Evolutionary conservation across 345 rosid genomes (phyloP).

Genomic region (Aegle marmelos): DNA sequence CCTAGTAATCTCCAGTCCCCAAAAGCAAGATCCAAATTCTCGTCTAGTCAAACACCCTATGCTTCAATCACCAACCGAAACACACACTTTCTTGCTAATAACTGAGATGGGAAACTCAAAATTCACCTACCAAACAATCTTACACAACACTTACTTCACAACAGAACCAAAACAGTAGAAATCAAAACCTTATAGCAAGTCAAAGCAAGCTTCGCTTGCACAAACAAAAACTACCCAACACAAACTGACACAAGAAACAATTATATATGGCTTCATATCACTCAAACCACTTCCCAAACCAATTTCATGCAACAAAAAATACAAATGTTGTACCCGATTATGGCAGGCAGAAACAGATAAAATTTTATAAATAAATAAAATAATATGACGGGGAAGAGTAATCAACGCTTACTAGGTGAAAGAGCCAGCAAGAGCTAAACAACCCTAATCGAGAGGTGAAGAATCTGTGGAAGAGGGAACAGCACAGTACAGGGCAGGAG

Average conservation of each 20-base stretch:
- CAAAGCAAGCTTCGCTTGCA: constrained; percentile 17
- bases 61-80: background rate
- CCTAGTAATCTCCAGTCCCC: background rate
- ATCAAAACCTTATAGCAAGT: background rate
- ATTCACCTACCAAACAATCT: constrained; percentile 9
- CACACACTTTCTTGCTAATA: background rate
- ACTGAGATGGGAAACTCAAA: constrained; percentile 1
- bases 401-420: constrained; percentile 22
- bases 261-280: too few species aligned
- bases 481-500: constrained; percentile 6
- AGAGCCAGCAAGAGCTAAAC: background rate
- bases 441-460: constrained; percentile 27
- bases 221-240: background rate
- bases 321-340: background rate
- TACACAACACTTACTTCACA: background rate
- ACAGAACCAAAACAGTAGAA: constrained; percentile 9
- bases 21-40: constrained; percentile 7
- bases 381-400: background rate
- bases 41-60: constrained; percentile 13
- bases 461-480: constrained; percentile 21
- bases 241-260: background rate
- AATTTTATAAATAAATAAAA: background rate
- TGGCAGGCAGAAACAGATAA: background rate
- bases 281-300: too few species aligned
- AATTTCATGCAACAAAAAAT: too few species aligned